Evolutionary conservation across 768 basidiomycete genomes (phyloP).

Genomic region (Tylopilus subfusipes): DNA sequence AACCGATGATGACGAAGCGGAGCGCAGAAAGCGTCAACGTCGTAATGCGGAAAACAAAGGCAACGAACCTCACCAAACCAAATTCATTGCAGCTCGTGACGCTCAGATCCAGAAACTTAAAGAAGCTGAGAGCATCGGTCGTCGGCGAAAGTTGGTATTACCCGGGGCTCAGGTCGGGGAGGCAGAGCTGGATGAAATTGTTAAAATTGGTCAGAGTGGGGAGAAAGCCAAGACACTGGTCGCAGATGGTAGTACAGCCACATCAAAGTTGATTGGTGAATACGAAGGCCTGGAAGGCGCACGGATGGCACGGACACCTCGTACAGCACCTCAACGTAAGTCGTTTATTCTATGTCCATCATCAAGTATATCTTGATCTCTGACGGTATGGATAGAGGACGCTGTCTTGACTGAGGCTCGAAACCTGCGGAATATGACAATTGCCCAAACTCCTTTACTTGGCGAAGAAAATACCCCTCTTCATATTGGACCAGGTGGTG

Average conservation of each 20-base stretch:
- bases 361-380: conserved; percentile 7
- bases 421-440: conserved; percentile 91
- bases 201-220: conserved; percentile 93
- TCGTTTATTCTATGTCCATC: conserved; percentile 16
- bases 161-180: conserved; percentile 94
- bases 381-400: conserved; percentile 61
- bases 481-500: conserved; percentile 66
- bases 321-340: conserved; percentile 92
- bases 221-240: conserved; percentile 87
- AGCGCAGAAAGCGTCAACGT: conserved; percentile 84
- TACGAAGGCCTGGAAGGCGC: conserved; percentile 89
- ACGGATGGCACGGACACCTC: conserved; percentile 88
- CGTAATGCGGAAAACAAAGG: conserved; percentile 62
- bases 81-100: conserved; percentile 95
- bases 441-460: conserved; percentile 87
- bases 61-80: conserved; percentile 73
- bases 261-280: conserved; percentile 82
- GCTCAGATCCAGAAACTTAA: conserved; percentile 97
- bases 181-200: conserved; percentile 92
- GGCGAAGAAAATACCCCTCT: conserved; percentile 98
- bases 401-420: conserved; percentile 92
- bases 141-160: conserved; percentile 77
- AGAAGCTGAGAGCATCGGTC: conserved; percentile 93
- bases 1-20: conserved; percentile 90
- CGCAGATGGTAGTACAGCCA: conserved; percentile 77